Conservation (phyloP, 2,329 filamentous ascomycete species). For the Colletotrichum tofieldiae region DNA sequence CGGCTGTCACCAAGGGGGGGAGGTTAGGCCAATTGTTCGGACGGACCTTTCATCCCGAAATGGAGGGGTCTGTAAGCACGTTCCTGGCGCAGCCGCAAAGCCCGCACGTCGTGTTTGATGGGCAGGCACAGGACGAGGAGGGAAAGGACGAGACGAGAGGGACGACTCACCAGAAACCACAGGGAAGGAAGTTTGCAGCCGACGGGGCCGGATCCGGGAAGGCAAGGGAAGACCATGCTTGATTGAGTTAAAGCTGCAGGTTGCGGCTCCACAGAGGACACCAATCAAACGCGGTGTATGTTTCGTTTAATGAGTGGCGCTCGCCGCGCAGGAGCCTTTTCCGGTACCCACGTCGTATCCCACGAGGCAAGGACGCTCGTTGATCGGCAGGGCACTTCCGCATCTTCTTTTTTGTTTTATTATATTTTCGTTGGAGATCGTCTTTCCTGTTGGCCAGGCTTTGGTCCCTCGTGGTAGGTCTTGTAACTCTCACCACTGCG, state of each 20-base stretch:
- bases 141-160: not conserved
- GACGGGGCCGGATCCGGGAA: conserved; percentile 26
- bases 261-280: not conserved
- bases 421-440: not conserved
- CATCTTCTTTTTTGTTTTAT: not conserved
- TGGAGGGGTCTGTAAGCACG: not conserved
- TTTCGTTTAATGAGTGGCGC: conserved; percentile 34
- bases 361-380: conserved; percentile 18
- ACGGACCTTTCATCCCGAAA: not conserved
- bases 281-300: not conserved
- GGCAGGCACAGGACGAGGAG: not conserved
- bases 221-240: conserved; percentile 27
- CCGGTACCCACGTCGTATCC: conserved; percentile 16
- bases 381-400: not conserved
- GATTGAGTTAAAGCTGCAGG: conserved; percentile 30
- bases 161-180: not conserved
- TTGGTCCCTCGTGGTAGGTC: not conserved
- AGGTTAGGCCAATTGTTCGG: not conserved
- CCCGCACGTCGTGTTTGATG: not conserved
- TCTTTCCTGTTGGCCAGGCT: not conserved
- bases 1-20: not conserved
- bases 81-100: conserved; percentile 1
- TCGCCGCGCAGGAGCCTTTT: not conserved
- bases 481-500: too few relatives aligned
- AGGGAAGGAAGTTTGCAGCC: conserved; percentile 6